These are phyloP conservation scores for Pistacia integerrima DNA, from an alignment of 345 rosid genomes.

Conservation along the genomic window DNA sequence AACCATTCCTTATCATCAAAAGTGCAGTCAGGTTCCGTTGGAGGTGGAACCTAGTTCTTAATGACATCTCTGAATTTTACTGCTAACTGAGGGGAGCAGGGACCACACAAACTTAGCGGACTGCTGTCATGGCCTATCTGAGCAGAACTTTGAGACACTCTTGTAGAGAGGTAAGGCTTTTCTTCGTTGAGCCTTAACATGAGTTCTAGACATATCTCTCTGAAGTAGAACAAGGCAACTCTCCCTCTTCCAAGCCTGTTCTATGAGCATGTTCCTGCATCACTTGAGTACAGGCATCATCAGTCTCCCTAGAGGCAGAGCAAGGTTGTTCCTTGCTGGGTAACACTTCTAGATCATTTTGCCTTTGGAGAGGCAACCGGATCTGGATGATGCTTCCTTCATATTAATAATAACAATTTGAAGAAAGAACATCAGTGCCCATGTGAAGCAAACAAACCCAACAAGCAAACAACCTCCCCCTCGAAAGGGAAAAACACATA, in stretches of 20 bases:
- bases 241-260: conserved; percentile 30
- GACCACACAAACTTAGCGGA: conserved; percentile 28
- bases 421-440: conserved; percentile 48
- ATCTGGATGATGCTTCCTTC: conserved; percentile 79
- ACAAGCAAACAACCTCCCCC: conserved; percentile 60
- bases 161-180: conserved; percentile 14
- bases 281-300: conserved; percentile 1
- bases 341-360: conserved; percentile 44
- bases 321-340: conserved; percentile 45
- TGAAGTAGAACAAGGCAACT: conserved; percentile 33
- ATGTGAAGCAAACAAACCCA: conserved; percentile 52
- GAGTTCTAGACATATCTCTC: conserved; percentile 15
- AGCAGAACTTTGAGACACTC: conserved; percentile 12
- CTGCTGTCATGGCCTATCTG: too few relatives aligned
- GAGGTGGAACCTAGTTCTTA: conserved; percentile 46
- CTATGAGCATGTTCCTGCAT: conserved; percentile 24
- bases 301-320: conserved; percentile 33
- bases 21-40: conserved; percentile 19
- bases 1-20: conserved; percentile 42
- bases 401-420: conserved; percentile 49
- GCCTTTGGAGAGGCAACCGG: conserved; percentile 68
- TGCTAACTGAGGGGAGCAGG: conserved; percentile 38
- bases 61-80: conserved; percentile 38
- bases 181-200: conserved; percentile 19
- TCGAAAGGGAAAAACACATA: conserved; percentile 47